Conservation (phyloP, 352 stramenopile species). For the Phytopythium chamaehyphon region DNA sequence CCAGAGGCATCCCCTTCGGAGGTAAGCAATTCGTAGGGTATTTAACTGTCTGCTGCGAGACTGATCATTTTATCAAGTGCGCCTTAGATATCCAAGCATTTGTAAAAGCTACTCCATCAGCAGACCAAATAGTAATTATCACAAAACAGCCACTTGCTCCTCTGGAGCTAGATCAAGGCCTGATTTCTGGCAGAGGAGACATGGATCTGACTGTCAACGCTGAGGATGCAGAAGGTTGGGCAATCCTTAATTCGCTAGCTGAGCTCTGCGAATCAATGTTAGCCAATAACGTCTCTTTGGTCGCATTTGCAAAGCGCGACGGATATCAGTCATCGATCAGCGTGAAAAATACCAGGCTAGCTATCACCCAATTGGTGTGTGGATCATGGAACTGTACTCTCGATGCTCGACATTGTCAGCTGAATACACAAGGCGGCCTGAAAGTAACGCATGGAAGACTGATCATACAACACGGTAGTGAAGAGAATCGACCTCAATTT, state of each 20-base stretch:
- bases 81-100: no score
- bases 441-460: conserved; percentile 1
- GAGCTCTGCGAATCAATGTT: conserved; percentile 23
- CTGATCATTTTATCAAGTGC: no score
- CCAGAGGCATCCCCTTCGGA: no score
- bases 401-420: background rate
- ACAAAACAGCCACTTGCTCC: conserved; percentile 9
- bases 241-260: conserved; percentile 19
- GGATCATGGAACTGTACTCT: conserved; percentile 18
- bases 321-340: conserved; percentile 19
- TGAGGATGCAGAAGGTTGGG: conserved; percentile 10
- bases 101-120: conserved; percentile 10
- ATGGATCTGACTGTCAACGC: no score
- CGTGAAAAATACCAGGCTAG: conserved; percentile 32
- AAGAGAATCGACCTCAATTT: conserved; percentile 1
- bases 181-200: no score
- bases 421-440: conserved; percentile 1
- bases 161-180: background rate
- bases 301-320: conserved; percentile 11
- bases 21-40: no score
- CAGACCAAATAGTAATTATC: conserved; percentile 6
- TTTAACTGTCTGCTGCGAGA: no score
- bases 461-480: background rate
- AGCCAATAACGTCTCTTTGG: conserved; percentile 15
- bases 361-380: conserved; percentile 35